These are phyloP conservation scores for Aspergillus fructus DNA, from an alignment of 2,329 filamentous ascomycete genomes.

Conservation along the genomic window DNA sequence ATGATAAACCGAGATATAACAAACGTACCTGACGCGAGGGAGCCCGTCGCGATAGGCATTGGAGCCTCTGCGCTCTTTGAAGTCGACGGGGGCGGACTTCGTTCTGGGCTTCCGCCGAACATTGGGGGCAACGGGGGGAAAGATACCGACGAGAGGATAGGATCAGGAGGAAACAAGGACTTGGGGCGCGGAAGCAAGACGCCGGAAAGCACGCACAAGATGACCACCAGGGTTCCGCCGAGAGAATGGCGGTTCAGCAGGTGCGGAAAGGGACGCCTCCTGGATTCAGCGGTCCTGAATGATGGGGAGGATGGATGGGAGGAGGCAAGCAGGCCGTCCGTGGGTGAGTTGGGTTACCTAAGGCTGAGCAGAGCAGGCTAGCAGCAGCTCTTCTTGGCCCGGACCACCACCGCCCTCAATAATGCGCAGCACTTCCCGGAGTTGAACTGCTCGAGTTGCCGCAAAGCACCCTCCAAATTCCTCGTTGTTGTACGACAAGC, in stretches of 20 bases:
- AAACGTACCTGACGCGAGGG: conserved; percentile 29
- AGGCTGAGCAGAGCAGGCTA: conserved; percentile 10
- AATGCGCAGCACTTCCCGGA: conserved; percentile 19
- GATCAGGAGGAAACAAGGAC: conserved; percentile 9
- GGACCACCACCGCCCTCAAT: conserved; percentile 25
- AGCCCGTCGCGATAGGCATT: conserved; percentile 33
- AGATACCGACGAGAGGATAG: conserved; percentile 17
- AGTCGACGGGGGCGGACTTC: conserved; percentile 30
- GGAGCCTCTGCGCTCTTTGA: conserved; percentile 30
- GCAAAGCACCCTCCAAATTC: conserved; percentile 11
- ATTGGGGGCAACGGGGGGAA: conserved; percentile 31
- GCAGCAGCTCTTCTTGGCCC: conserved; percentile 19
- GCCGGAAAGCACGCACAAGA: conserved; percentile 13
- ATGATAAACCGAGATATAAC: neutral
- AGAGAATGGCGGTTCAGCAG: conserved; percentile 15
- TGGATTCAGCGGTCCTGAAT: conserved; percentile 20
- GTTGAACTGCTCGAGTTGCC: conserved; percentile 10
- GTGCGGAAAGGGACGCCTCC: conserved; percentile 24
- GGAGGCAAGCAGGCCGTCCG: conserved; percentile 15
- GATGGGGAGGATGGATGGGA: conserved; percentile 7
- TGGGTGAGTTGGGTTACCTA: conserved; percentile 14
- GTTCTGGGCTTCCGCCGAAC: conserved; percentile 35
- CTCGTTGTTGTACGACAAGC: conserved; percentile 6
- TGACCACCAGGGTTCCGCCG: conserved; percentile 26
- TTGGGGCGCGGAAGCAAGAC: conserved; percentile 8